Base-by-base conservation (phyloP, 2,329 filamentous ascomycete species). In the Xylariomycetidae sp. region DNA sequence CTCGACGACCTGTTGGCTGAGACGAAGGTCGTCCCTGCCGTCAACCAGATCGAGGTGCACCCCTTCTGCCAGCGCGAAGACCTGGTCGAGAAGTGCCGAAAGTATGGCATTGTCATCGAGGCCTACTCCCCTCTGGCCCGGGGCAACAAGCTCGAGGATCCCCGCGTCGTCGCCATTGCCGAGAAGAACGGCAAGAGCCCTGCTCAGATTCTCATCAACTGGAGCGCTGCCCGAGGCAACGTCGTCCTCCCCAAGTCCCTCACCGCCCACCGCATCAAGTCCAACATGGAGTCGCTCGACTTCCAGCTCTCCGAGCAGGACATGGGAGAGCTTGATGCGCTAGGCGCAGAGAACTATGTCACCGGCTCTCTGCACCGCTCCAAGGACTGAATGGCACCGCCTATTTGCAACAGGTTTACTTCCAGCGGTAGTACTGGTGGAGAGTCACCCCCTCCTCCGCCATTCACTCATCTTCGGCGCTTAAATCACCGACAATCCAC, bases 191-290 rank as follows among this genome's bases (percentile, higher is more conserved):
- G 64, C 34, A 70, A 72, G 57, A 70, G 68, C 7, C 63, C 75
- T 16, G 74, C 73, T 6, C 75, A 79, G 57, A 65, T 76, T 18
- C 60, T 76, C 29, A 72, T 78, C 44, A 71, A 72, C 32, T 79
- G 74, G 74, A 74, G 71, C 43, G 55, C 75, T 35, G 58, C 63
- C 34, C 64, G 71, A 42, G 73, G 74, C 33, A 74, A 76, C 53
- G 68, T 76, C 10, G 74, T 79, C 23, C 64, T 82, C 40, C 77
- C 77, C 36, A 82, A 82, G 66, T 79, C 72, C 47, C 73, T 72
- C 26, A 79, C 70, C 19, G 67, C 70, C 17, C 61, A 61, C 22
- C 65, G 76, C 23, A 81, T 82, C 42, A 61, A 65, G 54, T 71
- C 68, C 52, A 85, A 85, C 59, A 74, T 79, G 50, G 65, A 77